Base-by-base conservation (phyloP, 139 green algal species). In the Tetradesmus obliquus region DNA sequence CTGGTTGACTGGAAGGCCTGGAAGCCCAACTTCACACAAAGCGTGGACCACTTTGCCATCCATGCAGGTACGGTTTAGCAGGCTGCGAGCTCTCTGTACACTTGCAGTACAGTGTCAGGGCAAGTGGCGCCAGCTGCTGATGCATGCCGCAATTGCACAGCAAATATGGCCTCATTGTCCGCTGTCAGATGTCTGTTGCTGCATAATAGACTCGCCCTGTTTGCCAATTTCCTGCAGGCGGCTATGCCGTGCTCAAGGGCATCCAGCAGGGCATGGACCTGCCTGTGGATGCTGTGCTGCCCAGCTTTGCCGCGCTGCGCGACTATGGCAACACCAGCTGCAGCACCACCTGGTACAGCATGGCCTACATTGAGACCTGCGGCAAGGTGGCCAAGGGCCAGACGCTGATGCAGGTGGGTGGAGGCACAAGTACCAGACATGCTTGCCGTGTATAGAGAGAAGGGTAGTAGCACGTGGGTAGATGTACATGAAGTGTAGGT, bases 191-290 rank as follows among this genome's bases (percentile, higher is more conserved):
- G 32, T 45, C 32, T 45, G 32, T 45, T 45, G 32, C 32, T 45
- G 32, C 32, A 45, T 45, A 45, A 45, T 45, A 45, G 32, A 45
- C 32, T 45, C 32, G 17, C 13, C 60, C 3, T 91, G 54, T 17
- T 19, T 19, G n/a, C 2, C 12, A 24, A 9, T 54, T 15, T 24
- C 66, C 76, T 82, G 69, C 92, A 95, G 94, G 94, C 69, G 94
- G 94, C 62, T 96, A 95, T 87, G 94, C 93, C 3, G 94, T 96
- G 88, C 91, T 96, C 51, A 96, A 96, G 88, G 94, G 93, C 1
- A 91, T 96, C 62, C 94, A 95, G 88, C 60, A 92, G 82, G 91
- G 82, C 45, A 87, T 96, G 24, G 55, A 58, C 6, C 93, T 96
- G 90, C 92, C 94, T 1, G 20, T 66, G 13, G 22, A 81, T 17